Percentiles rank a stretch among this genome's conserved stretches.
phyloP scores from a whole-genome alignment of 345 rosid genomes.

The Syzygium oleosum region DNA sequence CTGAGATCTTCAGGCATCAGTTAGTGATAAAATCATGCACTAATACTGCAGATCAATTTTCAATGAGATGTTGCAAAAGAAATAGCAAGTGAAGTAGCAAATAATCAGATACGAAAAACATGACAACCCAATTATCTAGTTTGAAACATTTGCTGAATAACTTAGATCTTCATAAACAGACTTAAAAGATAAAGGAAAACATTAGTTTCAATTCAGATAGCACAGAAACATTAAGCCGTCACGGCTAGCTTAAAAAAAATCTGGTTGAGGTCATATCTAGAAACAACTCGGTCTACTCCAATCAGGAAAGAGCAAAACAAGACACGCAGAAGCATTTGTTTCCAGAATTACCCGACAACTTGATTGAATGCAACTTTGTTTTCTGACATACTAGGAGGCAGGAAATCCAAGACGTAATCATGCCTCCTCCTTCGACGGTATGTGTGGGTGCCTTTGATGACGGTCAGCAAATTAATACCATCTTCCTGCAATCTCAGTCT shows the following conservation, averaged over 20 bases:
- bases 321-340: background rate
- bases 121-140: background rate
- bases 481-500: constrained; percentile 49
- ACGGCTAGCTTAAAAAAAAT: background rate
- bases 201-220: background rate
- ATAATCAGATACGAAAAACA: background rate
- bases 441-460: constrained; percentile 67
- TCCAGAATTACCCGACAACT: constrained; percentile 33
- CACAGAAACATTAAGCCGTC: background rate
- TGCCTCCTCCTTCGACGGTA: constrained; percentile 60
- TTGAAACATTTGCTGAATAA: background rate
- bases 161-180: background rate
- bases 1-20: background rate
- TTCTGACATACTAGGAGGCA: constrained; percentile 74
- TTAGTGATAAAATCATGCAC: background rate
- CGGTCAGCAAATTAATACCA: constrained; percentile 52
- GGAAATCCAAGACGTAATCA: constrained; percentile 55
- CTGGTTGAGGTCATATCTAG: background rate
- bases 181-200: background rate
- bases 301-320: background rate
- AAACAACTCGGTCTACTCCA: background rate
- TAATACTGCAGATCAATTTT: background rate
- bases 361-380: constrained; percentile 22
- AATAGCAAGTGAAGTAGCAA: background rate
- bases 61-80: background rate